Percentiles rank a stretch among this genome's conserved stretches.
These are phyloP conservation scores for Triticum timopheevii DNA, from an alignment of 176 grass and related monocot genomes.

Conservation along the genomic window DNA sequence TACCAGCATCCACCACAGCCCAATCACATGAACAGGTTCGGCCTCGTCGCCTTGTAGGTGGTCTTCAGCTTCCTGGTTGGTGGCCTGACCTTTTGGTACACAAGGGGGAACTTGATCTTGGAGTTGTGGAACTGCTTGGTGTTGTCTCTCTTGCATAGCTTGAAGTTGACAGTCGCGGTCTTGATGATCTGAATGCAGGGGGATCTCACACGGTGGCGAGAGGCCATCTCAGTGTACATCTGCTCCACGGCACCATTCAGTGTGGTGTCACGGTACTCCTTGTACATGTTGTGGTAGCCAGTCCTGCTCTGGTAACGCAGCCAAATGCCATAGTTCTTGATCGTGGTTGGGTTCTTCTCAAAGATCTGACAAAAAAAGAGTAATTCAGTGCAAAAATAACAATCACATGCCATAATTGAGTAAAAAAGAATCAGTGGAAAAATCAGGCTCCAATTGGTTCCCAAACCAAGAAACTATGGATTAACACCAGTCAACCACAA, in stretches of 20 bases:
- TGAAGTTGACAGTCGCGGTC: slow-evolving; percentile 55
- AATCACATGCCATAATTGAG: not conserved
- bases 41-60: slow-evolving; percentile 73
- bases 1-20: not conserved
- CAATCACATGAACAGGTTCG: slow-evolving; percentile 71
- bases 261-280: slow-evolving; percentile 81
- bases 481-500: not conserved
- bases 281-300: slow-evolving; percentile 93
- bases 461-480: not conserved
- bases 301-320: slow-evolving; percentile 84
- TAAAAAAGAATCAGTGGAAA: not conserved
- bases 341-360: slow-evolving; percentile 68
- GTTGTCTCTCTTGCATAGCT: slow-evolving; percentile 77
- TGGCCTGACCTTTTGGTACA: slow-evolving; percentile 71
- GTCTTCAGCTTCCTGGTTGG: slow-evolving; percentile 79
- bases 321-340: slow-evolving; percentile 95
- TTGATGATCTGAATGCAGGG: slow-evolving; percentile 88
- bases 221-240: slow-evolving; percentile 91
- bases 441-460: not conserved
- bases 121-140: slow-evolving; percentile 89
- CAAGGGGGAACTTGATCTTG: slow-evolving; percentile 81
- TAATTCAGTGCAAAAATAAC: not conserved
- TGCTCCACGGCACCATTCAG: slow-evolving; percentile 81
- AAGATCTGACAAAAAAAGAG: slow-evolving; percentile 49
- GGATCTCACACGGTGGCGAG: slow-evolving; percentile 70